phyloP scores from a whole-genome alignment of 306 rosid species.

The Comarum palustre region DNA sequence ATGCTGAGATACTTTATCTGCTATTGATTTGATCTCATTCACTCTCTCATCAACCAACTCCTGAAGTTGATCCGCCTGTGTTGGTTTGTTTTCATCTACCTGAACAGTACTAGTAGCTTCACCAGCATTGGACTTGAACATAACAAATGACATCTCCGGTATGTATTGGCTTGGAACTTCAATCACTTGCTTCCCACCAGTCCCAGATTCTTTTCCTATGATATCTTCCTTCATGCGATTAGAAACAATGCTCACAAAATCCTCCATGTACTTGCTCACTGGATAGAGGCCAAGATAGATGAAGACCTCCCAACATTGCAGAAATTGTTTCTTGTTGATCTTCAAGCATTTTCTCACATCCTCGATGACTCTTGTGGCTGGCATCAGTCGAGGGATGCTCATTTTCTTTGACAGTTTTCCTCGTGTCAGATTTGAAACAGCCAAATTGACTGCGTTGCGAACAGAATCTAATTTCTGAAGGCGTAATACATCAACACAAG shows the following conservation, averaged over 20 bases:
- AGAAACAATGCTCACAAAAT: constrained; percentile 58
- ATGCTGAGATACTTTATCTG: constrained; percentile 51
- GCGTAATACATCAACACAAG: constrained; percentile 66
- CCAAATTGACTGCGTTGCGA: constrained; percentile 44
- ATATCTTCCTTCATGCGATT: constrained; percentile 71
- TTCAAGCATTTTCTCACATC: constrained; percentile 62
- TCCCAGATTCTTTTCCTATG: constrained; percentile 68
- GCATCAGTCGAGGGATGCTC: constrained; percentile 50
- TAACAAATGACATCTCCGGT: constrained; percentile 64
- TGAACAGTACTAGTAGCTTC: constrained; percentile 42
- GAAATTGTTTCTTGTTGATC: constrained; percentile 79
- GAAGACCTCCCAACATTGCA: constrained; percentile 90
- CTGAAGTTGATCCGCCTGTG: constrained; percentile 73
- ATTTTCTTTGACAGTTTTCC: constrained; percentile 73
- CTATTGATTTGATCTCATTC: constrained; percentile 62
- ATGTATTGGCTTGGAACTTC: constrained; percentile 52
- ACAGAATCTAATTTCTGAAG: constrained; percentile 55
- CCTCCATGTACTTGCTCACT: constrained; percentile 54
- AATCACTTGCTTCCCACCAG: constrained; percentile 61
- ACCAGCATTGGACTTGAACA: constrained; percentile 49
- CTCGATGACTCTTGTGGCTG: constrained; percentile 50
- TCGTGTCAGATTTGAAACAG: constrained; percentile 53
- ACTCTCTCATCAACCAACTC: constrained; percentile 68
- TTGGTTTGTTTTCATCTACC: constrained; percentile 54
- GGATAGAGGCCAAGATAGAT: constrained; percentile 66